Base-by-base conservation (phyloP, 768 basidiomycete genomes). In the Chalciporus piperatus region DNA sequence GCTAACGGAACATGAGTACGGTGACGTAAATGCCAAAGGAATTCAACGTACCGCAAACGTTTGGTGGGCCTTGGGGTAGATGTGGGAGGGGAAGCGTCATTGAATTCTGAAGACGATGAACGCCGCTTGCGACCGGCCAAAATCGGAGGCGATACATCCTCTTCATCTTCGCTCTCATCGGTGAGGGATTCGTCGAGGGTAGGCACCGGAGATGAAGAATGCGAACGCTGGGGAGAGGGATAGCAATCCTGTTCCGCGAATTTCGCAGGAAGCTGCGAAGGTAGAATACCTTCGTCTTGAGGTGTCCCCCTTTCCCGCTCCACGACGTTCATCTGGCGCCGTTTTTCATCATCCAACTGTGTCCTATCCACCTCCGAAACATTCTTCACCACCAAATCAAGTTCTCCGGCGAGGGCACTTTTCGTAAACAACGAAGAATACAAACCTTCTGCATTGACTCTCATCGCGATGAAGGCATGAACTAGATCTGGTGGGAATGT, bases 341-440 rank as follows among this genome's bases (percentile, higher is more conserved):
- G 4, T 4, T 2, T 22, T 4, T 4, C 22, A 22, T 22, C 22
- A 22, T 22, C 4, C 22, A 4, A 2, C 2, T 74, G 98, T 22
- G 2, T 22, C 22, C 22, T 22, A 22, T 22, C 22, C 22, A 22
- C 22, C 22, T 2, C 22, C 22, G 22, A 22, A 41, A 64, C 51
- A 50, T 67, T 67, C 39, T 70, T 66, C 2, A 73, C 64, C 23
- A 62, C 55, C 0, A 50, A 33, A 14, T 70, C 69, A 2, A 74
- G 33, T 39, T 66, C 67, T 2, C 52, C 48, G 0, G 66, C 67
- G 4, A 74, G 48, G 0, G 56, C 48, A 5, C 70, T 74, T 50
- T 64, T 61, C 0, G 46, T 45, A 13, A 66, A 58, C 13, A 57
- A 57, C 1, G 68, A 59, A 0, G 59, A 53, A 50, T 71, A 75